phyloP scores from a whole-genome alignment of 202 grass and related monocot species.

The Bolboschoenoplectus hybrid region DNA sequence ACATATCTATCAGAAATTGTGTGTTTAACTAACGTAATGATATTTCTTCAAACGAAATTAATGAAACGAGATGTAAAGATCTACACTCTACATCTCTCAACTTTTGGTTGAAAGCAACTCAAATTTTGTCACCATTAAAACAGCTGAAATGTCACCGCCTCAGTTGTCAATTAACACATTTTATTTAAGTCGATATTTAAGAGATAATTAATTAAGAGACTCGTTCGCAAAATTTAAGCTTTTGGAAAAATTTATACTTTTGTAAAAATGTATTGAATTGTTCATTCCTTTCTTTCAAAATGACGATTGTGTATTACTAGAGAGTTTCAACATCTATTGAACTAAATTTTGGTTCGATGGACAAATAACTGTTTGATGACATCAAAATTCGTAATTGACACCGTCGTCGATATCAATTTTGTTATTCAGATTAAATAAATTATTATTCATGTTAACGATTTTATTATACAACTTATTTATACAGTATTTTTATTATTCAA shows the following conservation, averaged over 20 bases:
- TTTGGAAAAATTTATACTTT: background rate
- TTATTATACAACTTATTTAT: too few relatives aligned
- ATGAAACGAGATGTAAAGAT: background rate
- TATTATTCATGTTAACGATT: too few relatives aligned
- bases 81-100: background rate
- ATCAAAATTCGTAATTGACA: too few relatives aligned
- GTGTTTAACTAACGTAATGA: background rate
- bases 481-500: too few relatives aligned
- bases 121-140: background rate
- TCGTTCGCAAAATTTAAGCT: background rate
- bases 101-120: conserved; percentile 15
- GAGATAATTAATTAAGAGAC: background rate
- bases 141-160: background rate
- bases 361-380: too few relatives aligned
- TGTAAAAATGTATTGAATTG: too few relatives aligned
- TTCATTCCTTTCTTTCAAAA: too few relatives aligned
- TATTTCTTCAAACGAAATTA: background rate
- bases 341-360: too few relatives aligned
- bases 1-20: background rate
- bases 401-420: too few relatives aligned
- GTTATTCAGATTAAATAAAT: too few relatives aligned
- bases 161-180: background rate
- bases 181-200: background rate
- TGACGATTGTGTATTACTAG: too few relatives aligned
- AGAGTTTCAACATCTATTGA: too few relatives aligned